These are phyloP conservation scores for Binderoboletus segoi DNA, from an alignment of 1,284 basidiomycete species.

Conservation along the genomic window DNA sequence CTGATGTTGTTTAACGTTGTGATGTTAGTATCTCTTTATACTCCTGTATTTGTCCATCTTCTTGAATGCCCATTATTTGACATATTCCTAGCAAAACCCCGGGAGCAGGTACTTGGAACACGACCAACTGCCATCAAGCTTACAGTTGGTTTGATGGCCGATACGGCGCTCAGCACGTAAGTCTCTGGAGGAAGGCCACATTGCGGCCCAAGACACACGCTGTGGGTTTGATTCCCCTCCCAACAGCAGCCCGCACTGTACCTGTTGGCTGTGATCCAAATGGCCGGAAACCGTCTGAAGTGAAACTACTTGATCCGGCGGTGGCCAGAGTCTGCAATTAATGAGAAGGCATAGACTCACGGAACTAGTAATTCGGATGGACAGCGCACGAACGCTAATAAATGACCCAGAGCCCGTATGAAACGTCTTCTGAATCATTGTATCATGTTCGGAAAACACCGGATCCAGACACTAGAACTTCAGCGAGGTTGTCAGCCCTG, in stretches of 20 bases:
- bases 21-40: conserved; percentile 45
- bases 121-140: neutral
- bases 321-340: neutral
- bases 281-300: no score
- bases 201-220: neutral
- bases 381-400: conserved; percentile 9
- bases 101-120: neutral
- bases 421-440: conserved; percentile 11
- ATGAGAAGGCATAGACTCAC: neutral
- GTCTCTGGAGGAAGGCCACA: neutral
- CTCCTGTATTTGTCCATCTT: conserved; percentile 11
- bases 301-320: no score
- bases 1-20: conserved; percentile 29
- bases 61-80: conserved; percentile 2
- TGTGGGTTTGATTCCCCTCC: neutral
- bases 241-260: no score
- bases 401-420: conserved; percentile 10
- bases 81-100: neutral
- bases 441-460: neutral
- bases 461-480: neutral
- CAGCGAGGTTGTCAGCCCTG: neutral
- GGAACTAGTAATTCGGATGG: conserved; percentile 10
- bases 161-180: neutral
- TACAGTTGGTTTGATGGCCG: neutral
- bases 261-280: no score